Conservation (phyloP, 768 basidiomycete species). For the Ephemerocybe angulata region DNA sequence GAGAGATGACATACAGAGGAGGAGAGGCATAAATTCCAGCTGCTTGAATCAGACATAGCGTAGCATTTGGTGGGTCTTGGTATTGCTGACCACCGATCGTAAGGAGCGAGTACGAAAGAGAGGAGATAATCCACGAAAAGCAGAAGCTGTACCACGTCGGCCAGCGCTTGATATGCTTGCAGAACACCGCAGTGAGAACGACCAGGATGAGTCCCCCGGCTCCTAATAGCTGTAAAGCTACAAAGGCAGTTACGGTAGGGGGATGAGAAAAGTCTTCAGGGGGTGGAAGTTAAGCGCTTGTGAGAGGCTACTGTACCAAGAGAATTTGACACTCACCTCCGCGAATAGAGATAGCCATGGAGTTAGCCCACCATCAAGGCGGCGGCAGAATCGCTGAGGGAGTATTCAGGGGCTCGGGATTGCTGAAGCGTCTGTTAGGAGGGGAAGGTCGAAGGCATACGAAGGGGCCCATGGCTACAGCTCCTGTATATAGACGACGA, state of each 20-base stretch:
- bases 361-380: no score
- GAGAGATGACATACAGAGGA: slow-evolving; percentile 20
- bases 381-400: no score
- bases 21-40: slow-evolving; percentile 32
- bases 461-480: neutral
- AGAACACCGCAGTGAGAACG: slow-evolving; percentile 23
- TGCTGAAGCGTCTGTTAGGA: neutral
- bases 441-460: neutral
- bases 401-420: neutral
- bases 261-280: neutral
- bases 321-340: neutral
- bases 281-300: neutral
- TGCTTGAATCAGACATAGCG: slow-evolving; percentile 25
- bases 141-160: slow-evolving; percentile 33
- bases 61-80: slow-evolving; percentile 18
- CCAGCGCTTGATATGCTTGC: slow-evolving; percentile 26
- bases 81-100: slow-evolving; percentile 29
- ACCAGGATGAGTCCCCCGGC: slow-evolving; percentile 22
- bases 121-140: slow-evolving; percentile 27
- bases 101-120: slow-evolving; percentile 28
- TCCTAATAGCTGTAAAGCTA: slow-evolving; percentile 25
- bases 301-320: neutral
- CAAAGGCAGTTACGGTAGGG: slow-evolving; percentile 22
- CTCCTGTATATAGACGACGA: neutral
- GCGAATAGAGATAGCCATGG: no score